A percentile compares a stretch with the other conserved stretches of the same genome.
phyloP scores from a whole-genome alignment of 2,329 filamentous ascomycete species.

The Aureobasidium sp. region DNA sequence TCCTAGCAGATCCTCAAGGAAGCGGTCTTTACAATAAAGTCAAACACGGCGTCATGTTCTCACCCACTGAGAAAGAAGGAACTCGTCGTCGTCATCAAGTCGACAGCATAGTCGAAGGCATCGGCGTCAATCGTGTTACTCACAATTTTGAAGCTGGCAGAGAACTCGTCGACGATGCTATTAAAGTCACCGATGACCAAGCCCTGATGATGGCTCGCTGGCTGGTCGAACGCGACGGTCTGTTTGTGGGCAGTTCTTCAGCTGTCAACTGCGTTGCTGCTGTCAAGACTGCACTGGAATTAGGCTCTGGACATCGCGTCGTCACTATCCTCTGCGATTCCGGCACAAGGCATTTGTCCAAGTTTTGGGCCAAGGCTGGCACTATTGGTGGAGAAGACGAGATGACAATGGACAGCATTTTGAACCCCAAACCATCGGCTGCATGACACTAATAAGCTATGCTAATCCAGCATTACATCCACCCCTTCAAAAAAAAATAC shows the following conservation, averaged over 20 bases:
- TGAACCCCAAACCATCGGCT: neutral
- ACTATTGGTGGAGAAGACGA: slow-evolving; percentile 51
- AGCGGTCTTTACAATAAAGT: slow-evolving; percentile 90
- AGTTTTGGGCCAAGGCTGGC: slow-evolving; percentile 72
- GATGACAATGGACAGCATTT: slow-evolving; percentile 49
- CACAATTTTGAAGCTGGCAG: slow-evolving; percentile 84
- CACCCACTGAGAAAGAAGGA: slow-evolving; percentile 78
- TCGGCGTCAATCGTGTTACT: slow-evolving; percentile 92
- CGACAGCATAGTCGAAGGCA: slow-evolving; percentile 91
- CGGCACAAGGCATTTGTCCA: slow-evolving; percentile 70
- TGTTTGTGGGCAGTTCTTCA: slow-evolving; percentile 90
- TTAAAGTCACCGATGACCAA: slow-evolving; percentile 81
- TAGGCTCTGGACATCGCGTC: slow-evolving; percentile 54
- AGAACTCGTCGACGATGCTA: slow-evolving; percentile 81
- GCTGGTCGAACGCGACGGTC: slow-evolving; percentile 90
- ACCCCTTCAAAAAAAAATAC: neutral
- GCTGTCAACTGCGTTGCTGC: slow-evolving; percentile 80
- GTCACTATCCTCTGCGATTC: slow-evolving; percentile 80
- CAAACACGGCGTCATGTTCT: slow-evolving; percentile 93
- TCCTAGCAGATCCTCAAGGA: slow-evolving; percentile 89
- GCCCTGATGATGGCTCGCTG: slow-evolving; percentile 91
- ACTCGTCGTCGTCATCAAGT: slow-evolving; percentile 85
- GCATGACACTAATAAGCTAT: neutral
- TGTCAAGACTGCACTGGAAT: slow-evolving; percentile 56
- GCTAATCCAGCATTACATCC: too few relatives aligned